These are phyloP conservation scores for Areca catechu DNA, from an alignment of 176 grass and related monocot species.

Conservation along the genomic window DNA sequence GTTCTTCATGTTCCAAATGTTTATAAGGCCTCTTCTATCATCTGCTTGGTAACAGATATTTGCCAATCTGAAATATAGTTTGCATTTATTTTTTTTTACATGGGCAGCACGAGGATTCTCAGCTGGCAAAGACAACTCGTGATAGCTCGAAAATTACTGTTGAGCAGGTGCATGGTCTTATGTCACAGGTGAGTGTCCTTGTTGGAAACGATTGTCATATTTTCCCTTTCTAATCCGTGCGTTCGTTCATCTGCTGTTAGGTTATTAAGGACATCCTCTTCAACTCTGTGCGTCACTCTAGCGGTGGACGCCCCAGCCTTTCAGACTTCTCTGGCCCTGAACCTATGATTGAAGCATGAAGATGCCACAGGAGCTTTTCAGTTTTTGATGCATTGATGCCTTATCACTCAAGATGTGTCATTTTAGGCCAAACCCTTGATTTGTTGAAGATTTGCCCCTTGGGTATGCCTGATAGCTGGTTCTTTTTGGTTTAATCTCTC, in stretches of 20 bases:
- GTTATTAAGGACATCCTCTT: constrained; percentile 92
- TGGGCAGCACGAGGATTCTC: constrained; percentile 77
- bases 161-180: constrained; percentile 97
- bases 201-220: neutral
- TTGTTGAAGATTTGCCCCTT: too few relatives aligned
- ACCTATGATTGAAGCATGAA: constrained; percentile 90
- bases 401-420: too few relatives aligned
- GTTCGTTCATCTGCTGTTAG: constrained; percentile 20
- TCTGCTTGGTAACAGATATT: too few relatives aligned
- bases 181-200: constrained; percentile 62
- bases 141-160: constrained; percentile 94
- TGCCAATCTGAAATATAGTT: too few relatives aligned
- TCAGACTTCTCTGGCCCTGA: constrained; percentile 47
- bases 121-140: constrained; percentile 79
- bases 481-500: too few relatives aligned
- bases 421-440: too few relatives aligned
- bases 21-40: too few relatives aligned
- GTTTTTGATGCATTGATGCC: too few relatives aligned
- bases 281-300: constrained; percentile 65
- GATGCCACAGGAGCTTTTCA: too few relatives aligned
- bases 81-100: neutral
- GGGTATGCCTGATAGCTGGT: too few relatives aligned
- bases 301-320: constrained; percentile 14
- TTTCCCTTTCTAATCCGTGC: neutral
- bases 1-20: too few relatives aligned